Evolutionary conservation across 768 basidiomycete genomes (phyloP).

Genomic region (Leucocoprinus birnbaumii): DNA sequence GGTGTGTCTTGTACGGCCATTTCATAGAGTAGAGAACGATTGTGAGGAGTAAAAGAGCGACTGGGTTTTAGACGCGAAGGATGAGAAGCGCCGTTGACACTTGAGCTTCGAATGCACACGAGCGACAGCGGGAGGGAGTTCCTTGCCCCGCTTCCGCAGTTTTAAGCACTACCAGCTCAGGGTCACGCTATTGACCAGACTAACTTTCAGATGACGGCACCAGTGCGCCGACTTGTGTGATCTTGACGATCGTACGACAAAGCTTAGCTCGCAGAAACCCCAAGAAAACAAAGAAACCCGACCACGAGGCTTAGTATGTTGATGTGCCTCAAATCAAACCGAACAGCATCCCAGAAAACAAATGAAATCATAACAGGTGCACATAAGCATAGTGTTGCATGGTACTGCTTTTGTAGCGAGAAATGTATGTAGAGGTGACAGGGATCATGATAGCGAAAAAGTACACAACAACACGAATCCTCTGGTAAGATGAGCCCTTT

Average conservation of each 20-base stretch:
- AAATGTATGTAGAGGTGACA: conserved; percentile 1
- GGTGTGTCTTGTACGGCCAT: conserved; percentile 7
- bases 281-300: neutral
- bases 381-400: conserved; percentile 11
- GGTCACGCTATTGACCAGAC: too few relatives aligned
- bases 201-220: too few relatives aligned
- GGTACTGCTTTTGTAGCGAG: conserved; percentile 11
- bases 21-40: neutral
- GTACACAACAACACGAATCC: conserved; percentile 4
- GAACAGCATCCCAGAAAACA: neutral
- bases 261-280: neutral
- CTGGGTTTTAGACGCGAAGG: too few relatives aligned
- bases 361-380: neutral
- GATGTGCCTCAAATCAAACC: neutral
- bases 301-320: neutral
- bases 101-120: neutral
- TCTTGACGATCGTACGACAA: too few relatives aligned
- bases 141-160: too few relatives aligned
- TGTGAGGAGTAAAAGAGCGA: neutral
- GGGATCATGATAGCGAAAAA: conserved; percentile 4
- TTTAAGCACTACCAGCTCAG: neutral
- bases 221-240: too few relatives aligned
- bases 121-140: neutral
- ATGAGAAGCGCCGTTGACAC: neutral
- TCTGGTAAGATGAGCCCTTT: conserved; percentile 28